These are phyloP conservation scores for Favolaschia claudopus DNA, from an alignment of 768 basidiomycete genomes.

Conservation along the genomic window DNA sequence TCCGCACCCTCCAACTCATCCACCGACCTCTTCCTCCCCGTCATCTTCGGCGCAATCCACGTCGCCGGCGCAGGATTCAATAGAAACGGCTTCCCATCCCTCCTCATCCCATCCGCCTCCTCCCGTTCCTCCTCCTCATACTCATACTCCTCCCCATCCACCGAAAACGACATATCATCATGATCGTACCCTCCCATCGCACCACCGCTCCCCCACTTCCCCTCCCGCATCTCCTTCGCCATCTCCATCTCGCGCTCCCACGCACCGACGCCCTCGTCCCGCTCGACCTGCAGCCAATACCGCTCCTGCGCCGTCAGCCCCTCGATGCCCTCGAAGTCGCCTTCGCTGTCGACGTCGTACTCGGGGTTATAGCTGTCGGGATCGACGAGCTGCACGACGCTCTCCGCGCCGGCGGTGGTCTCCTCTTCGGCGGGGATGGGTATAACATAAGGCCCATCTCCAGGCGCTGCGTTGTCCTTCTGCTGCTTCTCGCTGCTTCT, in stretches of 20 bases:
- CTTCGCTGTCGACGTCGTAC: conserved; percentile 27
- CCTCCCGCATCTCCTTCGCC: conserved; percentile 20
- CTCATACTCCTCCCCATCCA: neutral
- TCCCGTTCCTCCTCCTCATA: conserved; percentile 10
- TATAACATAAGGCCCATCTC: conserved; percentile 7
- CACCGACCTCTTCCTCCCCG: conserved; percentile 32
- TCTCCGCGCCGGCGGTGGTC: conserved; percentile 10
- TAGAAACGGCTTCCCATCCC: too few relatives aligned
- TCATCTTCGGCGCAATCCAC: neutral
- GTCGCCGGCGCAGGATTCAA: neutral
- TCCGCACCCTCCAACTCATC: conserved; percentile 42
- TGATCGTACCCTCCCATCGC: conserved; percentile 9
- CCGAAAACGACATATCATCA: neutral
- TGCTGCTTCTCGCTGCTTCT: neutral
- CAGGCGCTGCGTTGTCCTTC: neutral
- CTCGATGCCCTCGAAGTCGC: conserved; percentile 28
- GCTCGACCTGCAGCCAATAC: conserved; percentile 40
- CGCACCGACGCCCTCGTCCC: conserved; percentile 40
- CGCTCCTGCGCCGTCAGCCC: conserved; percentile 27
- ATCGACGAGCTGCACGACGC: conserved; percentile 19
- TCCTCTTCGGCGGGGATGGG: conserved; percentile 21
- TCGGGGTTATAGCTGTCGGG: neutral
- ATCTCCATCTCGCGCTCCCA: conserved; percentile 24
- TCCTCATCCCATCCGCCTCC: neutral
- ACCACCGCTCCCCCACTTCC: neutral